Percentiles rank a stretch among this genome's conserved stretches.
Evolutionary conservation across 2,329 filamentous ascomycete species (phyloP).

Genomic region (Aspergillus costaricaensis): DNA sequence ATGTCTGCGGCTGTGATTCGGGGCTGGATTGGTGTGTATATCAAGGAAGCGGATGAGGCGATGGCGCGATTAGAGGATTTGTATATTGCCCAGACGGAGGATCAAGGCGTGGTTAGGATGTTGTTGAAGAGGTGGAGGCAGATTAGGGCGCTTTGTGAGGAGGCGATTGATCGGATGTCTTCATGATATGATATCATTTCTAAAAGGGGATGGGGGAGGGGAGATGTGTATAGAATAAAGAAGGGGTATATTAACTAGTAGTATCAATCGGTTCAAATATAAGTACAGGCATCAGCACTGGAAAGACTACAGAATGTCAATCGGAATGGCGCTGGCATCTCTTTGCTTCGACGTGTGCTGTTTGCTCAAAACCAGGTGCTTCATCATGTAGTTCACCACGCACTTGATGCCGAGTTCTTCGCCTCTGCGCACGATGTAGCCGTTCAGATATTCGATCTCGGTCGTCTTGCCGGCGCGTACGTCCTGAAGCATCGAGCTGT

Average conservation of each 20-base stretch:
- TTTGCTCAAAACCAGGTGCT: slow-evolving; percentile 73
- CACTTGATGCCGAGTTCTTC: slow-evolving; percentile 71
- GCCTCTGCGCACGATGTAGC: slow-evolving; percentile 77
- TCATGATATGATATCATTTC: slow-evolving; percentile 12
- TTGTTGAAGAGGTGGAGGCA: slow-evolving; percentile 43
- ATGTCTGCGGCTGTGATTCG: slow-evolving; percentile 37
- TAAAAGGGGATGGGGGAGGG: background rate
- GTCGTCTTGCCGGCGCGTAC: slow-evolving; percentile 64
- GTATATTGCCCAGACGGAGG: slow-evolving; percentile 9
- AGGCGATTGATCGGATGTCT: slow-evolving; percentile 28
- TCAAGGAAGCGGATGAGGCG: slow-evolving; percentile 34
- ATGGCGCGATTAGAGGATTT: slow-evolving; percentile 26
- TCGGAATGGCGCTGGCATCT: slow-evolving; percentile 36
- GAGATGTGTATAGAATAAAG: background rate
- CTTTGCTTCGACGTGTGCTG: slow-evolving; percentile 46
- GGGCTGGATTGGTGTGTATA: slow-evolving; percentile 40
- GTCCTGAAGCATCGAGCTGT: slow-evolving; percentile 69
- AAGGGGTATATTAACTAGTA: background rate
- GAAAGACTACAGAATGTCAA: slow-evolving; percentile 21
- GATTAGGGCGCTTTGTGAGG: slow-evolving; percentile 37
- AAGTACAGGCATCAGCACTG: background rate
- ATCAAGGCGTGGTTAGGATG: slow-evolving; percentile 27
- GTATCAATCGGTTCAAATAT: background rate
- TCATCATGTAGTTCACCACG: slow-evolving; percentile 71
- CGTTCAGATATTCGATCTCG: slow-evolving; percentile 83